These are phyloP conservation scores for Blastobotrys niveus DNA, from an alignment of 1,139 yeast species.

Conservation along the genomic window DNA sequence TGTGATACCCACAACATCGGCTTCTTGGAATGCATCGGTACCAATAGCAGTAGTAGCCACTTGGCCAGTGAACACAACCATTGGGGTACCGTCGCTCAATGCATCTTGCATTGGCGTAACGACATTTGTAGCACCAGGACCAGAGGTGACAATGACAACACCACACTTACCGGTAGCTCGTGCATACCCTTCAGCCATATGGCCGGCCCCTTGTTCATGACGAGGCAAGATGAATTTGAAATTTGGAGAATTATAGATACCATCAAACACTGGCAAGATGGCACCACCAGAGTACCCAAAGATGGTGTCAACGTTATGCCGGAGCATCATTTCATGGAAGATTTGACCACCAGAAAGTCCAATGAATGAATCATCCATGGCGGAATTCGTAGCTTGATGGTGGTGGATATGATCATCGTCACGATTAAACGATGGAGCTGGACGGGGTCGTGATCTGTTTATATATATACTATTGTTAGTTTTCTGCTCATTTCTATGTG, in stretches of 20 bases:
- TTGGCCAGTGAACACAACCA: slow-evolving; percentile 97
- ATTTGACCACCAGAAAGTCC: slow-evolving; percentile 97
- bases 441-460: slow-evolving; percentile 39
- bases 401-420: slow-evolving; percentile 18
- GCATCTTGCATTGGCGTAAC: slow-evolving; percentile 98
- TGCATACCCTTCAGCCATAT: slow-evolving; percentile 99
- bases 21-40: slow-evolving; percentile 98
- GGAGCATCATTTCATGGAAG: slow-evolving; percentile 97
- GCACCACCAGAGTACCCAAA: slow-evolving; percentile 99
- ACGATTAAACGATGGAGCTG: slow-evolving; percentile 48
- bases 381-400: slow-evolving; percentile 16
- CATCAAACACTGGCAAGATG: slow-evolving; percentile 94
- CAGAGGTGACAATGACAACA: slow-evolving; percentile 94
- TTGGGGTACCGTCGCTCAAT: slow-evolving; percentile 92
- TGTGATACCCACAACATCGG: slow-evolving; percentile 94
- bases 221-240: slow-evolving; percentile 89
- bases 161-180: slow-evolving; percentile 96
- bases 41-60: slow-evolving; percentile 95
- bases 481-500: background rate
- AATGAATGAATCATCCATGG: slow-evolving; percentile 54
- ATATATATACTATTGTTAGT: background rate
- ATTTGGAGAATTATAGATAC: slow-evolving; percentile 83
- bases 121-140: slow-evolving; percentile 98
- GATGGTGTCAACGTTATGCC: slow-evolving; percentile 90
- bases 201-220: slow-evolving; percentile 99